Percentiles rank a stretch among this genome's conserved stretches.
These are phyloP conservation scores for Silene conica DNA, from an alignment of 148 eudicot species.

Conservation along the genomic window DNA sequence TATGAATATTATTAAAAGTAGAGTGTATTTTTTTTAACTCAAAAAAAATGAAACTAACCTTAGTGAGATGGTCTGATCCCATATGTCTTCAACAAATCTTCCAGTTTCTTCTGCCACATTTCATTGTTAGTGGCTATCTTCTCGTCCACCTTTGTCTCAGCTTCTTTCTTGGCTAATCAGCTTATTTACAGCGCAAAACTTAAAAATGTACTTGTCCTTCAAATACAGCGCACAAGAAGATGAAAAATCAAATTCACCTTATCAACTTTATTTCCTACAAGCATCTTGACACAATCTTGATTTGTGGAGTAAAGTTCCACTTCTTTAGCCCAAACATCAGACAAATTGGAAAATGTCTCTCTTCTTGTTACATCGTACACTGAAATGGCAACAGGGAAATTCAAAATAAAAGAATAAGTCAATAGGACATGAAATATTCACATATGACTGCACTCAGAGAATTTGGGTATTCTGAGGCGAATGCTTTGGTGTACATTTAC, in stretches of 20 bases:
- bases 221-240: not conserved
- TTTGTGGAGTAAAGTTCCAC: conserved; percentile 81
- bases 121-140: too few relatives aligned
- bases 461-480: not conserved
- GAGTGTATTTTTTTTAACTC: too few relatives aligned
- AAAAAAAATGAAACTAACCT: too few relatives aligned
- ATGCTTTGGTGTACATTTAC: not conserved
- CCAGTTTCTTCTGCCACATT: too few relatives aligned
- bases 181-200: too few relatives aligned
- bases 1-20: too few relatives aligned
- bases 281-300: conserved; percentile 94
- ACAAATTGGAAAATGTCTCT: conserved; percentile 85
- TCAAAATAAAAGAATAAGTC: not conserved
- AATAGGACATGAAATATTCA: not conserved
- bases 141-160: too few relatives aligned
- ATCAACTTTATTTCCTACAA: conserved; percentile 96
- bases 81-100: too few relatives aligned
- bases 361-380: conserved; percentile 95
- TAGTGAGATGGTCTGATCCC: too few relatives aligned
- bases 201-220: not conserved
- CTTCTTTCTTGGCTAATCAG: too few relatives aligned
- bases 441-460: not conserved
- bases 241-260: conserved; percentile 44
- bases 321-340: conserved; percentile 94
- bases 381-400: conserved; percentile 18